Percentiles rank a stretch among this genome's conserved stretches.
Evolutionary conservation across 371 early-diverging fungal species (phyloP).

Genomic region (Cokeromyces recurvatus): DNA sequence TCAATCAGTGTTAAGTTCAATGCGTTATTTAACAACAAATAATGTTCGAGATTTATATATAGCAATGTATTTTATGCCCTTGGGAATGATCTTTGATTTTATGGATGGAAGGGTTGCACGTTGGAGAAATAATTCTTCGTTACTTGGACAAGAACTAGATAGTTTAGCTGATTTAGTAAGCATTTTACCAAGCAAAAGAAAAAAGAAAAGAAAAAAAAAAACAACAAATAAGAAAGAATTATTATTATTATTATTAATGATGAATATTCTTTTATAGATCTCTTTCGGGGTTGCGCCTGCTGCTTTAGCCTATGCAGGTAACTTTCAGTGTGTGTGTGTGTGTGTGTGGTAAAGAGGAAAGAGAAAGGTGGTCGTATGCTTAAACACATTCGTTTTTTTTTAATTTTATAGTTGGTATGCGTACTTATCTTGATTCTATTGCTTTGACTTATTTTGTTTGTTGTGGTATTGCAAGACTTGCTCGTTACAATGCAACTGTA

Average conservation of each 20-base stretch:
- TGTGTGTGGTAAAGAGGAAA: conserved; percentile 4
- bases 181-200: background rate
- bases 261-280: conserved; percentile 34
- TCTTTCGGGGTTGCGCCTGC: conserved; percentile 89
- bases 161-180: conserved; percentile 83
- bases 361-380: background rate
- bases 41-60: conserved; percentile 58
- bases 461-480: conserved; percentile 86
- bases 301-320: conserved; percentile 73
- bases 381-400: background rate
- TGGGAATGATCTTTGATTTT: conserved; percentile 79
- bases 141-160: conserved; percentile 78
- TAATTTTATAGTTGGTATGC: conserved; percentile 63
- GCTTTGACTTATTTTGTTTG: conserved; percentile 82
- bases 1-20: conserved; percentile 72
- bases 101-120: conserved; percentile 89
- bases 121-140: conserved; percentile 72
- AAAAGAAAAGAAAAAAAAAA: background rate
- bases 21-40: conserved; percentile 73
- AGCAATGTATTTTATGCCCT: conserved; percentile 72
- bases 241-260: background rate
- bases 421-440: conserved; percentile 71
- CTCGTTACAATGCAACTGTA: conserved; percentile 86
- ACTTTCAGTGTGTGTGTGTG: background rate
- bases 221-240: too few species aligned